phyloP scores from a whole-genome alignment of 1,139 yeast species.

The Pichia sp. region DNA sequence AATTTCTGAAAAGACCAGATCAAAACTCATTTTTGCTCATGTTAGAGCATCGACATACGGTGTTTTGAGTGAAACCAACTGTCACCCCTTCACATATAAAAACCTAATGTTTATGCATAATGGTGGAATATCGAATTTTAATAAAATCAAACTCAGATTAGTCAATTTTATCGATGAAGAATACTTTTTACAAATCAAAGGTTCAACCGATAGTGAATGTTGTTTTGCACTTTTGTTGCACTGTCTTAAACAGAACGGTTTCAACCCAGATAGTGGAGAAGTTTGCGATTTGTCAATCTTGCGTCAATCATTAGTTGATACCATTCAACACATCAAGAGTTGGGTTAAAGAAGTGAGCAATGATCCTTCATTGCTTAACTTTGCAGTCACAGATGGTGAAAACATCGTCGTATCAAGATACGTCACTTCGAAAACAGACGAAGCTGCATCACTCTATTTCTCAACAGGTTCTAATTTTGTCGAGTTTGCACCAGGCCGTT shows the following conservation, averaged over 20 bases:
- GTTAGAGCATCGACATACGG: slow-evolving; percentile 97
- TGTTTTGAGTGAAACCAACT: slow-evolving; percentile 87
- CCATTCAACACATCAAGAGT: slow-evolving; percentile 69
- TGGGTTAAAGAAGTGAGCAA: slow-evolving; percentile 55
- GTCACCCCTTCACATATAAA: slow-evolving; percentile 91
- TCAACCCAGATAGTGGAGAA: slow-evolving; percentile 51
- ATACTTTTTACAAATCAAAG: slow-evolving; percentile 79
- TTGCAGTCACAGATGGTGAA: slow-evolving; percentile 93
- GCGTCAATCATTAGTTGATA: slow-evolving; percentile 66
- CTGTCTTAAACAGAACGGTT: slow-evolving; percentile 71
- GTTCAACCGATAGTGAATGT: slow-evolving; percentile 95
- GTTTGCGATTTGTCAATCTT: slow-evolving; percentile 56
- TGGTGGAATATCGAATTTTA: slow-evolving; percentile 82
- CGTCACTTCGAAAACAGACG: slow-evolving; percentile 85
- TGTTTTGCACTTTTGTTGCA: slow-evolving; percentile 88
- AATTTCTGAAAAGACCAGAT: slow-evolving; percentile 82
- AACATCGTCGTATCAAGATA: slow-evolving; percentile 88
- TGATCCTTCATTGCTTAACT: slow-evolving; percentile 88
- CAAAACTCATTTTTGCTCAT: slow-evolving; percentile 86
- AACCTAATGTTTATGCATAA: slow-evolving; percentile 96
- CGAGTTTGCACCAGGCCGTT: slow-evolving; percentile 87
- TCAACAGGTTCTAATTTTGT: slow-evolving; percentile 90
- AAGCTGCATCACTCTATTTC: slow-evolving; percentile 94
- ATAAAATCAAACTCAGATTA: slow-evolving; percentile 67
- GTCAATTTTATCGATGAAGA: slow-evolving; percentile 74